Conservation (phyloP, 768 basidiomycete genomes). For the Leccinum arenicola region DNA sequence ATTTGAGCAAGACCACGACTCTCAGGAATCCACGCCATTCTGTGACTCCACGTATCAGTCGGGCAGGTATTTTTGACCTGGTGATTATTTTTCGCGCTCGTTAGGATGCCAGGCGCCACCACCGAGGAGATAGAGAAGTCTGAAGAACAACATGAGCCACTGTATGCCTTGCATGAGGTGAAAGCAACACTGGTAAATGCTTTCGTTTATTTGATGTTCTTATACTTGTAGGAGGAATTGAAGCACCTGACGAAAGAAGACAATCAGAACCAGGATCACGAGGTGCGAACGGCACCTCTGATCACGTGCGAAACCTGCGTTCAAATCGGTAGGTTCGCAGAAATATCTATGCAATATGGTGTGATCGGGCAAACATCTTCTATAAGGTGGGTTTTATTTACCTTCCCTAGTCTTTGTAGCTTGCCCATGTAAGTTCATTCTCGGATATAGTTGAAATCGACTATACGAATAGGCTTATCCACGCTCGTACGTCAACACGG, state of each 20-base stretch:
- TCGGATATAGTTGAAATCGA: constrained; percentile 27
- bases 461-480: constrained; percentile 11
- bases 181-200: too few species aligned
- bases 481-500: constrained; percentile 64
- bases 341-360: constrained; percentile 51
- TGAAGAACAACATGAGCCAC: too few species aligned
- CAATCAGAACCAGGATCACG: constrained; percentile 21
- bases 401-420: neutral
- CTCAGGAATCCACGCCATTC: too few species aligned
- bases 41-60: too few species aligned
- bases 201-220: too few species aligned
- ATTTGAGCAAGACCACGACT: too few species aligned
- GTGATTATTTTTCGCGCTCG: too few species aligned
- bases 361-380: constrained; percentile 42
- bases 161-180: too few species aligned
- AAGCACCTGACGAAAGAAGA: constrained; percentile 7
- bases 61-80: too few species aligned
- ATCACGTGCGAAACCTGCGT: constrained; percentile 43
- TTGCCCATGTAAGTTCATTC: neutral
- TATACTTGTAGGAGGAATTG: constrained; percentile 4
- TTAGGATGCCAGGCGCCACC: too few species aligned
- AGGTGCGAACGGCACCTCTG: constrained; percentile 43
- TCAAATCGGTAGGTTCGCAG: constrained; percentile 14
- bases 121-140: too few species aligned
- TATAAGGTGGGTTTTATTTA: constrained; percentile 16